phyloP scores from a whole-genome alignment of 2,329 filamentous ascomycete species.

The Alternaria sp. region DNA sequence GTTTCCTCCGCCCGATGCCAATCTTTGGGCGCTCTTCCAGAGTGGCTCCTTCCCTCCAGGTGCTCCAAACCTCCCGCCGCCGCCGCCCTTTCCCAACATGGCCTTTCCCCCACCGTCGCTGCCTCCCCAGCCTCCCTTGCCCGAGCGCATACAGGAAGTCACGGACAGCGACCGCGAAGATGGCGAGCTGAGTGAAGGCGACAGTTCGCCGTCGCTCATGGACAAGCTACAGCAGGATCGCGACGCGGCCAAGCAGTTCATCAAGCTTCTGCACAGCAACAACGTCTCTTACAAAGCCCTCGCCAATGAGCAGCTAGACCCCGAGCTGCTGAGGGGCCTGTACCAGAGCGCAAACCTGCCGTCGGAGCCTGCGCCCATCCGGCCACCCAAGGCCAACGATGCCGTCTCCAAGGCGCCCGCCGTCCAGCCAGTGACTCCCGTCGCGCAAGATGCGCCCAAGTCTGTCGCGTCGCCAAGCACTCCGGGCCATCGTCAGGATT shows the following conservation, averaged over 20 bases:
- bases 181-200: constrained; percentile 74
- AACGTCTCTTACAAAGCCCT: constrained; percentile 78
- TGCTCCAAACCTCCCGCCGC: constrained; percentile 30
- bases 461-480: constrained; percentile 21
- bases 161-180: constrained; percentile 66
- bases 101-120: constrained; percentile 32
- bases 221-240: constrained; percentile 31
- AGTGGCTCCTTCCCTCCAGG: constrained; percentile 27
- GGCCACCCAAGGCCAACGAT: constrained; percentile 24
- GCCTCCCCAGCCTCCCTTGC: constrained; percentile 16
- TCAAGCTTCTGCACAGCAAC: constrained; percentile 54
- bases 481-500: constrained; percentile 72
- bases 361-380: constrained; percentile 33
- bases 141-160: constrained; percentile 37
- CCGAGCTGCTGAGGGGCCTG: constrained; percentile 32
- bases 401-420: constrained; percentile 7
- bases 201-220: constrained; percentile 8
- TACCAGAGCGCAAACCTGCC: constrained; percentile 39
- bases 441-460: constrained; percentile 22
- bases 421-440: constrained; percentile 8
- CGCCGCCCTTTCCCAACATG: constrained; percentile 10
- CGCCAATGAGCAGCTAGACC: constrained; percentile 40
- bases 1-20: constrained; percentile 32
- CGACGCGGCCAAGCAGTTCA: constrained; percentile 45
- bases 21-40: constrained; percentile 40